Percentiles rank a stretch among this genome's conserved stretches.
phyloP scores from a whole-genome alignment of 345 rosid genomes.

The Eucalyptus urophylla region DNA sequence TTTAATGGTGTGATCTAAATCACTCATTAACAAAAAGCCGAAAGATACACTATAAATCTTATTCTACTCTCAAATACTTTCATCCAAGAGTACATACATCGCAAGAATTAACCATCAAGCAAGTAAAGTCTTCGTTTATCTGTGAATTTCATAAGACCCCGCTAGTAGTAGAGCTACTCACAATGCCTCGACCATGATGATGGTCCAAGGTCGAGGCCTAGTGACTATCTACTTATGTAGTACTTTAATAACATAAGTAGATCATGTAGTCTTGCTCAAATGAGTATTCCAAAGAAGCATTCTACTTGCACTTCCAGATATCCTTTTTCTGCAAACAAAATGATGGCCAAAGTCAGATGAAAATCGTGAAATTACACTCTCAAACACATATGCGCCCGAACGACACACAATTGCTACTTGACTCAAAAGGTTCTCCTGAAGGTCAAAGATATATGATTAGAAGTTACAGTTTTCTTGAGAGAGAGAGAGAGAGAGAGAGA shows the following conservation, averaged over 20 bases:
- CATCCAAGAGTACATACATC: background rate
- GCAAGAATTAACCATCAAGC: background rate
- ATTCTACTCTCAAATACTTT: background rate
- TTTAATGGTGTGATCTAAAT: background rate
- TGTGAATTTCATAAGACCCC: background rate
- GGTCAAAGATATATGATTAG: background rate
- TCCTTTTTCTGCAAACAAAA: background rate
- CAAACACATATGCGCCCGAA: background rate
- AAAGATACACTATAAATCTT: background rate
- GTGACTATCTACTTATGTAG: background rate
- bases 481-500: no score
- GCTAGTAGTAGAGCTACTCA: background rate
- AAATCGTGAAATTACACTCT: background rate
- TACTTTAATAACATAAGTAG: background rate
- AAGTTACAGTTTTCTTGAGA: background rate
- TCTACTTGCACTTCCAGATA: background rate
- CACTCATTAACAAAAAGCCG: background rate
- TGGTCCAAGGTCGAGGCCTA: background rate
- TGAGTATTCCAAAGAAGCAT: background rate
- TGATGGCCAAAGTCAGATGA: background rate
- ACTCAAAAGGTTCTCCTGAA: background rate
- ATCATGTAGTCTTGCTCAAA: background rate
- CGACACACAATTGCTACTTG: background rate
- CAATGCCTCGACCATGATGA: background rate
- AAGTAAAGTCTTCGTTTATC: background rate